A percentile compares a stretch with the other conserved stretches of the same genome.
Conservation (phyloP, 371 early-diverging fungal species). For the Mortierella sp. region DNA sequence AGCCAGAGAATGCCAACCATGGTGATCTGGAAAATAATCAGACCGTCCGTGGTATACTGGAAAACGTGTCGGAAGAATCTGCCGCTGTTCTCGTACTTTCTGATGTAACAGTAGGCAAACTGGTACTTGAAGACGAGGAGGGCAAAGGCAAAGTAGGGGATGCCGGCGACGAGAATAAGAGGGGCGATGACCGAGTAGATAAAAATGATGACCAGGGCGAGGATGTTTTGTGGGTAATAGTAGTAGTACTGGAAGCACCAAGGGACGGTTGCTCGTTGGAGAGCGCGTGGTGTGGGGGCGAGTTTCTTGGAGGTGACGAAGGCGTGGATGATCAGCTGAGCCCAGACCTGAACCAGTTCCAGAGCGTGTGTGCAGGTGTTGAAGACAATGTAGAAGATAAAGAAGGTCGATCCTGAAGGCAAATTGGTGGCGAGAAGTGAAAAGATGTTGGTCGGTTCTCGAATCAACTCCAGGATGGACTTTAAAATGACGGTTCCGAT, state of each 20-base stretch:
- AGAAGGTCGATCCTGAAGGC: conserved; percentile 79
- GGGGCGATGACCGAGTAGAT: conserved; percentile 92
- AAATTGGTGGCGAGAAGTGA: conserved; percentile 38
- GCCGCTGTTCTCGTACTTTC: conserved; percentile 88
- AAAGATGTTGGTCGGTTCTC: conserved; percentile 51
- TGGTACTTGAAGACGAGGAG: conserved; percentile 86
- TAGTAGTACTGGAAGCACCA: conserved; percentile 84
- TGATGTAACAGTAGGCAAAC: conserved; percentile 87
- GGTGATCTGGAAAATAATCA: conserved; percentile 89
- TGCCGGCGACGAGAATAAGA: conserved; percentile 82
- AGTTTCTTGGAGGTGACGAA: conserved; percentile 53
- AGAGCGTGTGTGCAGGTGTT: conserved; percentile 79
- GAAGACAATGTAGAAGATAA: conserved; percentile 83
- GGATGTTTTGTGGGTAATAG: conserved; percentile 63
- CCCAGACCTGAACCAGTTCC: conserved; percentile 76
- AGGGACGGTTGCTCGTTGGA: conserved; percentile 70
- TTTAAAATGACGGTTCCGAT: conserved; percentile 86
- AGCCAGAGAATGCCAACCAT: conserved; percentile 85
- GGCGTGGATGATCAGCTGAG: conserved; percentile 56
- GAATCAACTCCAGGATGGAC: conserved; percentile 73
- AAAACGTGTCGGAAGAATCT: conserved; percentile 82
- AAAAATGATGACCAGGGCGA: conserved; percentile 86
- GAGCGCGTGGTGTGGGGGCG: conserved; percentile 78
- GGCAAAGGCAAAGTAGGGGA: conserved; percentile 82
- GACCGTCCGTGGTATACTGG: conserved; percentile 83